These are phyloP conservation scores for Hamamelis virginiana DNA, from an alignment of 164 flowering plant genomes.

Conservation along the genomic window DNA sequence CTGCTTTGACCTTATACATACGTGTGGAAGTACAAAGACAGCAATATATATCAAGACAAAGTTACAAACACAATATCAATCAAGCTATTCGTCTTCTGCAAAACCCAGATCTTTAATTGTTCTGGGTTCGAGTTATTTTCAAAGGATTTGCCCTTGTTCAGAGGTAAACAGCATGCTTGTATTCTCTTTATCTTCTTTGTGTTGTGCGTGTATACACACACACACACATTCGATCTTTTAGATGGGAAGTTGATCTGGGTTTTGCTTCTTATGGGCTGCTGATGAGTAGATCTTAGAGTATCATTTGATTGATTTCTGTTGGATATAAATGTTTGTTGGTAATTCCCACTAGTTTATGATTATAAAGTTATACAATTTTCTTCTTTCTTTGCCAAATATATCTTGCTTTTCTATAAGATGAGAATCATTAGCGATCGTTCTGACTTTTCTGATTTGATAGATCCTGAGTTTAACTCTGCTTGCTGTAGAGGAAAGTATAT, in stretches of 20 bases:
- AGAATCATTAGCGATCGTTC: background rate
- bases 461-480: background rate
- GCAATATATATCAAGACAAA: background rate
- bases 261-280: background rate
- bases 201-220: no score
- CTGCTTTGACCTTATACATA: background rate
- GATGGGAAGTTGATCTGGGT: background rate
- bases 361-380: background rate
- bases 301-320: constrained; percentile 1
- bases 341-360: background rate
- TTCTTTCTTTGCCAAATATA: background rate
- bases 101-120: constrained; percentile 17
- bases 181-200: background rate
- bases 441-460: background rate
- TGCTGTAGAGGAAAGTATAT: background rate
- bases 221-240: background rate
- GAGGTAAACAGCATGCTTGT: background rate
- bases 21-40: background rate
- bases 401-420: background rate
- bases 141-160: background rate
- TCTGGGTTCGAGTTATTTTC: constrained; percentile 6
- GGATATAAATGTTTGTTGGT: background rate
- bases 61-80: background rate
- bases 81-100: background rate
- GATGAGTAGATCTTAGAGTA: background rate